phyloP scores from a whole-genome alignment of 352 stramenopile genomes.

The Globisporangium camurandrum region DNA sequence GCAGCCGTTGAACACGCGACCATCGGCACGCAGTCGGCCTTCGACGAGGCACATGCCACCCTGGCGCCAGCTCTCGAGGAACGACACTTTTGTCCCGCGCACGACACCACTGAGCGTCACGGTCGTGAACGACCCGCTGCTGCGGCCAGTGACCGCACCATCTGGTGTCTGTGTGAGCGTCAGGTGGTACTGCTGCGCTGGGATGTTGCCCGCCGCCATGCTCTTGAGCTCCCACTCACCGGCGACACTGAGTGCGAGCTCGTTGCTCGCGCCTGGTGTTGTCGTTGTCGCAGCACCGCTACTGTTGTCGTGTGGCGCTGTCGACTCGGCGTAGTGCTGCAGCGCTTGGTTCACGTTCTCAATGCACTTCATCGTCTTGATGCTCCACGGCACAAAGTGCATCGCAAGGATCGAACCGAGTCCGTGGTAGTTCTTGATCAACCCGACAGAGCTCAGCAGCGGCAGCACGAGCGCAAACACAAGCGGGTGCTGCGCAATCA shows the following conservation, averaged over 20 bases:
- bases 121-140: conserved; percentile 74
- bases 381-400: conserved; percentile 75
- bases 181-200: conserved; percentile 81
- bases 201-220: conserved; percentile 81
- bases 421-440: conserved; percentile 63
- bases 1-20: conserved; percentile 57
- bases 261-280: conserved; percentile 8
- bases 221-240: conserved; percentile 86
- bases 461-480: conserved; percentile 58
- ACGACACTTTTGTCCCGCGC: conserved; percentile 73
- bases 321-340: conserved; percentile 14
- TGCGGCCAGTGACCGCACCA: conserved; percentile 58
- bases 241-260: conserved; percentile 55
- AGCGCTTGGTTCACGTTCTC: conserved; percentile 54
- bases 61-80: conserved; percentile 83
- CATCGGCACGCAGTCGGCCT: conserved; percentile 65
- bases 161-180: conserved; percentile 59
- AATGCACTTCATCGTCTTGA: conserved; percentile 54
- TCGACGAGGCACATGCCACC: conserved; percentile 83
- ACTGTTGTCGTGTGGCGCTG: conserved; percentile 14
- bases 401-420: conserved; percentile 60
- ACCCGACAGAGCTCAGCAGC: conserved; percentile 51
- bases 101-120: conserved; percentile 73
- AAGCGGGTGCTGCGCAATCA: conserved; percentile 37
- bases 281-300: conserved; percentile 1